Base-by-base conservation (phyloP, 371 early-diverging fungal species). In the Chytridium lagenaria region DNA sequence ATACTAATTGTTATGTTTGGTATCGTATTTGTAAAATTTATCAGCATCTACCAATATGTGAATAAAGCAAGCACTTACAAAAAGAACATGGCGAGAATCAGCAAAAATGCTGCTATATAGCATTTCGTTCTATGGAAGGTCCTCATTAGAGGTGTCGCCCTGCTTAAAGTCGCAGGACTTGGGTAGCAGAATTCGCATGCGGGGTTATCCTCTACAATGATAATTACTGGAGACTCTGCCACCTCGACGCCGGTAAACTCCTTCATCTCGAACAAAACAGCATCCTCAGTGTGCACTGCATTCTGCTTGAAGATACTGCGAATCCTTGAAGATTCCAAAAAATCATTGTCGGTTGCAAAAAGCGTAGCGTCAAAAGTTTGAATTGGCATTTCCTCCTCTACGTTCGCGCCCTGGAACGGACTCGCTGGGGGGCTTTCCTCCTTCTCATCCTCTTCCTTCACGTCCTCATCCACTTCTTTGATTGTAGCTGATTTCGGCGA, bases 291-390 rank as follows among this genome's bases (percentile, higher is more conserved):
- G 7, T 34, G 30, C 10, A 82, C 38, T 19, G 89, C 87, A 74
- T 88, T 81, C 1, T 77, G 73, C 30, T 79, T 64, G 67, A 88
- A 88, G 1, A 85, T 34, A 5, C 76, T 59, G 28, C 89, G 80
- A 7, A 79, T 81, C 59, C 75, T 75, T 1, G 81, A 76, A 22
- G 76, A 71, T 66, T 88, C 89, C 36, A 88, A 76, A 63, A 84
- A 88, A 72, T 88, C 89, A 64, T 80, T 82, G 72, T 88, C 89
- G 30, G 86, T 88, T 0, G 85, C 87, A 70, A 88, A 78, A 1
- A 86, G 74, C 12, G 83, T 40, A n/a, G 87, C 87, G 63, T 87
- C 85, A 75, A 72, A 84, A 2, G 75, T 73, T 0, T 38, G 49
- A 1, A 59, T 5, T 61, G 12, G 10, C 23, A 33, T 37, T 37